A percentile compares a stretch with the other conserved stretches of the same genome.
Evolutionary conservation across 1,284 basidiomycete species (phyloP).

Genomic region (Prillingera fragicola): DNA sequence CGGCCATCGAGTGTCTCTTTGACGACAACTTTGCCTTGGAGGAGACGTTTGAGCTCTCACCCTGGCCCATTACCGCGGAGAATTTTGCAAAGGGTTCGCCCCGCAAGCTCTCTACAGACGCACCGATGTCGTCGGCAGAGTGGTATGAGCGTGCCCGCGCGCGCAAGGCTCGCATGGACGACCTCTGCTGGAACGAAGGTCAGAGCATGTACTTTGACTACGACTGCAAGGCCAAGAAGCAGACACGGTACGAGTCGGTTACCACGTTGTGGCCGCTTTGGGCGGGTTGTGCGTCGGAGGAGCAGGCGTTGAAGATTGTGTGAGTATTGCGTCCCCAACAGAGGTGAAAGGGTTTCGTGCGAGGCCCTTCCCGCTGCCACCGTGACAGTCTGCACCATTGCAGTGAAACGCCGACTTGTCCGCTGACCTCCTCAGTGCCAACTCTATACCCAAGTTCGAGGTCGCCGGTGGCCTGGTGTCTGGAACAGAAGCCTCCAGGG

Average conservation of each 20-base stretch:
- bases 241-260: constrained; percentile 90
- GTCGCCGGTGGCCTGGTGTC: constrained; percentile 92
- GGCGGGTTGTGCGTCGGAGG: constrained; percentile 93
- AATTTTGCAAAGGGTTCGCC: constrained; percentile 56
- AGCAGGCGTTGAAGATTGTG: constrained; percentile 89
- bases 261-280: constrained; percentile 95
- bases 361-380: too few species aligned
- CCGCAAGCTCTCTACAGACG: constrained; percentile 60
- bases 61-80: constrained; percentile 80
- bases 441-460: constrained; percentile 90
- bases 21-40: constrained; percentile 84
- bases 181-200: constrained; percentile 95
- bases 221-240: constrained; percentile 81
- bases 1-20: constrained; percentile 89
- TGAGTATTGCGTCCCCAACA: constrained; percentile 53
- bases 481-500: constrained; percentile 93
- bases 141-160: constrained; percentile 85
- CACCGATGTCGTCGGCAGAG: constrained; percentile 68
- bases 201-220: constrained; percentile 95
- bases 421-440: constrained; percentile 53
- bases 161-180: constrained; percentile 78
- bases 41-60: constrained; percentile 83
- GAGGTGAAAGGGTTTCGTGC: not conserved
- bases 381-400: too few species aligned
- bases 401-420: too few species aligned